Percentiles rank a stretch among this genome's conserved stretches.
These are phyloP conservation scores for Moricandia arvensis DNA, from an alignment of 345 rosid genomes.

Conservation along the genomic window DNA sequence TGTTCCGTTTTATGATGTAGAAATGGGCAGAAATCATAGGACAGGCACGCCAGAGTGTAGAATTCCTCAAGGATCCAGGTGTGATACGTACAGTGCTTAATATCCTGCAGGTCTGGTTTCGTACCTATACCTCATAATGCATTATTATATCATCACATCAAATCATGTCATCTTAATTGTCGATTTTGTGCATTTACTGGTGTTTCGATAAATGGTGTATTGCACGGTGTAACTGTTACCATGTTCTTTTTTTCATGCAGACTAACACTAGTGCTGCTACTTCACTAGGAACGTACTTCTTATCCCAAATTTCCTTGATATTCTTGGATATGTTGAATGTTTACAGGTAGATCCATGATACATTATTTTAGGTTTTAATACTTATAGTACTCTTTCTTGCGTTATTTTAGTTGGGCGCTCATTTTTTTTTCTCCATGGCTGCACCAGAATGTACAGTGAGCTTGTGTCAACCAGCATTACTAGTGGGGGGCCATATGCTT, in stretches of 20 bases:
- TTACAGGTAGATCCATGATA: conserved; percentile 60
- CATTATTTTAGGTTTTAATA: neutral
- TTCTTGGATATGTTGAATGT: conserved; percentile 99
- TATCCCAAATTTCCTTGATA: conserved; percentile 81
- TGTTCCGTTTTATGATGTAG: conserved; percentile 45
- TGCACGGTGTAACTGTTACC: neutral
- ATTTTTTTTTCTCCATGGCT: conserved; percentile 26
- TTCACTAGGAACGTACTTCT: conserved; percentile 87
- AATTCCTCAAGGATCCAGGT: conserved; percentile 81
- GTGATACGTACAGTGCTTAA: conserved; percentile 92
- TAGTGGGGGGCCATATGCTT: conserved; percentile 88
- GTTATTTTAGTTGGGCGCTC: neutral
- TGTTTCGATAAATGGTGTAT: conserved; percentile 6
- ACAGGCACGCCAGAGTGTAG: conserved; percentile 97
- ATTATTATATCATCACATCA: neutral
- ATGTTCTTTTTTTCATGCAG: conserved; percentile 49
- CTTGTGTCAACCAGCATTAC: conserved; percentile 94
- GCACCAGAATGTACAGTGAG: conserved; percentile 97
- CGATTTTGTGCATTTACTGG: conserved; percentile 17
- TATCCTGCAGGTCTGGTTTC: conserved; percentile 71
- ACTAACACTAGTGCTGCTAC: conserved; percentile 97
- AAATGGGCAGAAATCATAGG: conserved; percentile 96
- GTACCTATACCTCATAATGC: conserved; percentile 1
- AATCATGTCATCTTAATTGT: neutral
- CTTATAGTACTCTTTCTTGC: neutral